Evolutionary conservation across 495 filamentous ascomycete genomes (phyloP).

Genomic region (Xylaria flabelliformis): DNA sequence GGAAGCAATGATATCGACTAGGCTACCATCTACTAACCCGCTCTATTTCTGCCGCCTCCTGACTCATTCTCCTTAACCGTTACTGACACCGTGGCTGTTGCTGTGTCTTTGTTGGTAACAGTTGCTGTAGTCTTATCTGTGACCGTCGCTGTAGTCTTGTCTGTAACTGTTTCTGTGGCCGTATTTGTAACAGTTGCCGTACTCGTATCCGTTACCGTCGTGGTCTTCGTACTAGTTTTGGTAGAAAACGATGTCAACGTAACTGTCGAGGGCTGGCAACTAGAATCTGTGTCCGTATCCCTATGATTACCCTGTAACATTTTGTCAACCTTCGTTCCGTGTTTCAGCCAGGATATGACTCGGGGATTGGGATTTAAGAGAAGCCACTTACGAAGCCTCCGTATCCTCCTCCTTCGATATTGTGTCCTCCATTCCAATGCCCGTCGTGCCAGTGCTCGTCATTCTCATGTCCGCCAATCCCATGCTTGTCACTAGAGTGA

Average conservation of each 20-base stretch:
- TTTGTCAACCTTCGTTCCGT: not conserved
- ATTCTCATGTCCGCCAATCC: not conserved
- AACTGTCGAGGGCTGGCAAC: not conserved
- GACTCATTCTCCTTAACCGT: not conserved
- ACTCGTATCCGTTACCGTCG: conserved; percentile 2
- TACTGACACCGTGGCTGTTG: conserved; percentile 18
- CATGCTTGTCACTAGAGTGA: not conserved
- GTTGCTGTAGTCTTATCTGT: conserved; percentile 7
- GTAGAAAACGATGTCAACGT: conserved; percentile 8
- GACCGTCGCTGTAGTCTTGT: not conserved
- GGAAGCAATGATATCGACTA: conserved; percentile 5
- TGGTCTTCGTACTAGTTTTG: not conserved
- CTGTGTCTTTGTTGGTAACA: conserved; percentile 6
- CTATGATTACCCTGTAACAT: not conserved
- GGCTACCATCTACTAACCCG: conserved; percentile 24
- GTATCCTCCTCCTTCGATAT: not conserved
- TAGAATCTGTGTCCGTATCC: not conserved
- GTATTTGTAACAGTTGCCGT: conserved; percentile 10
- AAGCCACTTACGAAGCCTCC: conserved; percentile 9
- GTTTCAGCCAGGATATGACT: not conserved
- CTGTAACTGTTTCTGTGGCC: not conserved
- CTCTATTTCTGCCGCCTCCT: not conserved
- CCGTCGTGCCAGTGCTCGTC: not conserved
- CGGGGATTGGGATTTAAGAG: not conserved
- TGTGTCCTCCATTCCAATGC: not conserved